Evolutionary conservation across 2,329 filamentous ascomycete genomes (phyloP).

Genomic region (Monascus ruber): DNA sequence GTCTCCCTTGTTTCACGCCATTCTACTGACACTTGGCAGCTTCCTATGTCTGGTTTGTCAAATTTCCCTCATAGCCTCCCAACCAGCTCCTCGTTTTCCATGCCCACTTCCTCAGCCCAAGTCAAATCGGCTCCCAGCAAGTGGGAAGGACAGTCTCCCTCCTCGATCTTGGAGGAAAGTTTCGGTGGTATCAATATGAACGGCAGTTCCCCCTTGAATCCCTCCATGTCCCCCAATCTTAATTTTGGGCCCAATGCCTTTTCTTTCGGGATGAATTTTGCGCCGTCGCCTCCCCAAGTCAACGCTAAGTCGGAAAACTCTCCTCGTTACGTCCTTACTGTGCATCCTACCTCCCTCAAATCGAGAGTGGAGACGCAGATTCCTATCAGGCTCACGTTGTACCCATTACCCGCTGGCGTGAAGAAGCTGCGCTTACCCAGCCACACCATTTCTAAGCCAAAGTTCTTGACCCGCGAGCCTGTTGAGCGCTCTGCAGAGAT

Average conservation of each 20-base stretch:
- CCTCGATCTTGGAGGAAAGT: constrained; percentile 33
- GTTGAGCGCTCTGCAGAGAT: constrained; percentile 59
- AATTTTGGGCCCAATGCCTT: constrained; percentile 24
- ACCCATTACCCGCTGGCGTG: constrained; percentile 61
- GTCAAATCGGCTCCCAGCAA: constrained; percentile 22
- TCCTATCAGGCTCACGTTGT: constrained; percentile 69
- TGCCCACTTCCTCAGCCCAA: constrained; percentile 17
- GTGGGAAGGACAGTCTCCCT: constrained; percentile 33
- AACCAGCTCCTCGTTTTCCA: constrained; percentile 27
- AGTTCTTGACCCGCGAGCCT: constrained; percentile 65
- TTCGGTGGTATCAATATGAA: constrained; percentile 37
- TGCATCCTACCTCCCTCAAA: constrained; percentile 62
- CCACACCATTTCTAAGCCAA: constrained; percentile 89
- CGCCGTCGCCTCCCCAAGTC: constrained; percentile 16
- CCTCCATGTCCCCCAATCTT: constrained; percentile 26
- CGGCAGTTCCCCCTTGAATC: constrained; percentile 28
- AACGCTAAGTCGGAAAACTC: constrained; percentile 19
- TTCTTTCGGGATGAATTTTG: constrained; percentile 28
- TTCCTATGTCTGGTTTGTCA: constrained; percentile 12
- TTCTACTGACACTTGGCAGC: constrained; percentile 10
- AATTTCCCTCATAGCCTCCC: constrained; percentile 25
- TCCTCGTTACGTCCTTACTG: constrained; percentile 39
- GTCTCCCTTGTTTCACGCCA: not conserved
- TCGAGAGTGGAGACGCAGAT: constrained; percentile 96
- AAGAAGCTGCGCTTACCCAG: constrained; percentile 76